Percentiles rank a stretch among this genome's conserved stretches.
These are phyloP conservation scores for Xylaria digitata DNA, from an alignment of 2,329 filamentous ascomycete species.

Conservation along the genomic window DNA sequence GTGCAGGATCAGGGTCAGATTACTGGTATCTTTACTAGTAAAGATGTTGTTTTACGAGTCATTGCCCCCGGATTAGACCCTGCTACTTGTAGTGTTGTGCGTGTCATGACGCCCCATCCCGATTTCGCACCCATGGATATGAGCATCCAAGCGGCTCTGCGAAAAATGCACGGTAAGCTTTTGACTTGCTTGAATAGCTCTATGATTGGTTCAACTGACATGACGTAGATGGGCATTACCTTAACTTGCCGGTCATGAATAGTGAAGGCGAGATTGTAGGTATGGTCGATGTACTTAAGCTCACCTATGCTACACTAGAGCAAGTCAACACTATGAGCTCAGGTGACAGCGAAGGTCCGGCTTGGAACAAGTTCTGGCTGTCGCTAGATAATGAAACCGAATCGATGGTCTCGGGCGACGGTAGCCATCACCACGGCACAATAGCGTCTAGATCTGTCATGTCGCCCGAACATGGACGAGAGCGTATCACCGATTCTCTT, in stretches of 20 bases:
- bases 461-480: slow-evolving; percentile 80
- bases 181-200: neutral
- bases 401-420: slow-evolving; percentile 94
- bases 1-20: slow-evolving; percentile 98
- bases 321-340: slow-evolving; percentile 96
- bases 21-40: slow-evolving; percentile 99
- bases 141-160: slow-evolving; percentile 96
- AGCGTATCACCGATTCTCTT: slow-evolving; percentile 80
- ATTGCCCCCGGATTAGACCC: slow-evolving; percentile 97
- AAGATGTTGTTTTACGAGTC: slow-evolving; percentile 97
- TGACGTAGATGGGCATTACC: slow-evolving; percentile 88
- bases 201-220: slow-evolving; percentile 33
- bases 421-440: slow-evolving; percentile 72
- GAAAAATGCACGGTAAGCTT: slow-evolving; percentile 95
- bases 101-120: slow-evolving; percentile 98
- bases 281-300: slow-evolving; percentile 98
- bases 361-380: slow-evolving; percentile 99
- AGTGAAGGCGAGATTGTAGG: slow-evolving; percentile 96
- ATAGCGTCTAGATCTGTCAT: slow-evolving; percentile 80
- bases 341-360: slow-evolving; percentile 89
- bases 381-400: slow-evolving; percentile 95
- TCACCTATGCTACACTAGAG: slow-evolving; percentile 97
- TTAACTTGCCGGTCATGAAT: slow-evolving; percentile 99
- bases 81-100: slow-evolving; percentile 93
- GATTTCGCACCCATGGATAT: slow-evolving; percentile 99